phyloP scores from a whole-genome alignment of 2,329 filamentous ascomycete species.

The Calonectria crousiana region DNA sequence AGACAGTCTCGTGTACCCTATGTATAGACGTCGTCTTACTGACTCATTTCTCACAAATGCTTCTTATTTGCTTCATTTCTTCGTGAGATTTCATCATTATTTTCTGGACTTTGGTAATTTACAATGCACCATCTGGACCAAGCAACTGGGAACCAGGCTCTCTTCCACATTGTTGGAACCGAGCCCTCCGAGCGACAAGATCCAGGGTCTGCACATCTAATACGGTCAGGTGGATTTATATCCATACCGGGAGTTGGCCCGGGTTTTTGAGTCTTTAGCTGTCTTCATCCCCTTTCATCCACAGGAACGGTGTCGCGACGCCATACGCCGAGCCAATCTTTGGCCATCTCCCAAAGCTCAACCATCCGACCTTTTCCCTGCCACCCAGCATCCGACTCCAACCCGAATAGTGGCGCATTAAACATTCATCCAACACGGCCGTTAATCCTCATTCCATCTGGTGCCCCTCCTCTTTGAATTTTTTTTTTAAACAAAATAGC shows the following conservation, averaged over 20 bases:
- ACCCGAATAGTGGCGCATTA: slow-evolving; percentile 38
- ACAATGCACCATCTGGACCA: slow-evolving; percentile 35
- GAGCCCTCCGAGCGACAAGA: slow-evolving; percentile 18
- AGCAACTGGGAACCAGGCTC: slow-evolving; percentile 21
- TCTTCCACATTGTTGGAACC: slow-evolving; percentile 19
- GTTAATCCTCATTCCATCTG: slow-evolving; percentile 41
- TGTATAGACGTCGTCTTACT: slow-evolving; percentile 50
- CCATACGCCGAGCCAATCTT: slow-evolving; percentile 45
- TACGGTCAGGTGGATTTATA: slow-evolving; percentile 23
- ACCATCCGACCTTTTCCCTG: slow-evolving; percentile 35
- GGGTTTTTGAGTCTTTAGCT: slow-evolving; percentile 30
- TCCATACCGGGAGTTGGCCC: slow-evolving; percentile 17
- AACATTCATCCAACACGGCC: slow-evolving; percentile 44
- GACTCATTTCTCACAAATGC: slow-evolving; percentile 43
- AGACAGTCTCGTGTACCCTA: slow-evolving; percentile 51
- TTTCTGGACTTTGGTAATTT: slow-evolving; percentile 42
- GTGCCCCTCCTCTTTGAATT: slow-evolving; percentile 34
- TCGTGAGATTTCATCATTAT: slow-evolving; percentile 34
- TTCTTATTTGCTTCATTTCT: not conserved
- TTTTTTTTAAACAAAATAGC: slow-evolving; percentile 6
- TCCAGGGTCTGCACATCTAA: slow-evolving; percentile 27
- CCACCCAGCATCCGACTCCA: slow-evolving; percentile 40
- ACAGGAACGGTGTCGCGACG: slow-evolving; percentile 42
- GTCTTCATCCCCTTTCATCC: slow-evolving; percentile 31
- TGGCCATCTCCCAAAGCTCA: slow-evolving; percentile 36